These are phyloP conservation scores for Anacardium occidentale DNA, from an alignment of 345 rosid genomes.

Conservation along the genomic window DNA sequence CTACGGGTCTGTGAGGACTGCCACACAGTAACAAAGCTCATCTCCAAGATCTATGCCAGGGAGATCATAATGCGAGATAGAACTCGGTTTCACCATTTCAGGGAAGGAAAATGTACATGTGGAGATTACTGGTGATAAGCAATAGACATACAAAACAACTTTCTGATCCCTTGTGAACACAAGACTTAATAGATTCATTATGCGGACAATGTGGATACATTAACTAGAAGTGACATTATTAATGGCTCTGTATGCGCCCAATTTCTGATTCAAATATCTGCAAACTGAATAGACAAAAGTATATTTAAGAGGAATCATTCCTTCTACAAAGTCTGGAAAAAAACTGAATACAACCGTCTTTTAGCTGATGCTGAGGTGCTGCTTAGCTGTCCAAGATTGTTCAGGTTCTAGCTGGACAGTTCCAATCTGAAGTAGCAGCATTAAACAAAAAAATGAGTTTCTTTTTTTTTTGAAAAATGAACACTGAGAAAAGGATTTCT, in stretches of 20 bases:
- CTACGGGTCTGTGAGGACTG: conserved; percentile 65
- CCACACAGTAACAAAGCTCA: conserved; percentile 52
- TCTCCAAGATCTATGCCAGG: conserved; percentile 51
- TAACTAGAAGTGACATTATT: conserved; percentile 12
- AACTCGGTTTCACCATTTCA: conserved; percentile 57
- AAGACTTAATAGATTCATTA: conserved; percentile 1
- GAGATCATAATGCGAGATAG: conserved; percentile 61
- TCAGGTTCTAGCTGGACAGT: conserved; percentile 70
- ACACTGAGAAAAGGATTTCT: neutral
- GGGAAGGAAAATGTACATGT: conserved; percentile 52
- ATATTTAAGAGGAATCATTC: neutral
- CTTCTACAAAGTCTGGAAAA: conserved; percentile 3
- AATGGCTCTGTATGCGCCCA: neutral
- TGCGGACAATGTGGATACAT: neutral
- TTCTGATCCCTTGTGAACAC: neutral
- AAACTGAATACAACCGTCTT: conserved; percentile 13
- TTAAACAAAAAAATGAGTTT: conserved; percentile 9
- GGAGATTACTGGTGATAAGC: conserved; percentile 55
- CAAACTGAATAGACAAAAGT: neutral
- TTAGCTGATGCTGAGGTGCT: conserved; percentile 58
- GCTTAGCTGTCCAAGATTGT: conserved; percentile 84
- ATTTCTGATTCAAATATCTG: conserved; percentile 17
- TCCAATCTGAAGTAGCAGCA: conserved; percentile 56
- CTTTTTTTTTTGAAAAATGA: neutral
- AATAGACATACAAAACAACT: conserved; percentile 4